phyloP scores from a whole-genome alignment of 352 stramenopile genomes.

The Stramenopiles sp. region DNA sequence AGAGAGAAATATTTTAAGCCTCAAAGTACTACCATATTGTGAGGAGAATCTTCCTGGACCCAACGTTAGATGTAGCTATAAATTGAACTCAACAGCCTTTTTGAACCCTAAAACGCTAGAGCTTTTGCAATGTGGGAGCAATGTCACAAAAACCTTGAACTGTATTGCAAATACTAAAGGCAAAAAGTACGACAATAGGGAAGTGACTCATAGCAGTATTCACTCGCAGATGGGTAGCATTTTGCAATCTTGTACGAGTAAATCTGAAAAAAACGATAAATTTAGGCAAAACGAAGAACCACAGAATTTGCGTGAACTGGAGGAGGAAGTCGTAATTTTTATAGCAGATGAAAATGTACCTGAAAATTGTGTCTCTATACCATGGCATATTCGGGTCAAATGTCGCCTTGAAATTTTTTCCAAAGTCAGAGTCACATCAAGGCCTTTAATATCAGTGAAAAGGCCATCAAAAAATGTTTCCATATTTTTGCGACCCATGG shows the following conservation, averaged over 20 bases:
- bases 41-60: neutral
- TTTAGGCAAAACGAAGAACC: neutral
- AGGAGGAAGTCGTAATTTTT: neutral
- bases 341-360: neutral
- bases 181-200: too few species aligned
- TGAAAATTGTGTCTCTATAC: neutral
- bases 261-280: neutral
- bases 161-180: too few species aligned
- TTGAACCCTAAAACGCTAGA: neutral
- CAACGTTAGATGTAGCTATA: neutral
- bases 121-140: neutral
- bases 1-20: neutral
- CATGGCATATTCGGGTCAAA: neutral
- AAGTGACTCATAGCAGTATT: too few species aligned
- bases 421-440: neutral
- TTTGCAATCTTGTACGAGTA: too few species aligned
- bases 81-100: neutral
- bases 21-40: neutral
- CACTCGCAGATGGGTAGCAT: too few species aligned
- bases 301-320: neutral
- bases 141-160: too few species aligned
- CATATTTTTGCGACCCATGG: neutral
- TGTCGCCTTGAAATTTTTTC: neutral
- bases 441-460: neutral
- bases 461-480: neutral